Conservation (phyloP, 2,329 filamentous ascomycete genomes). For the Aspergillus quadrilineatus region DNA sequence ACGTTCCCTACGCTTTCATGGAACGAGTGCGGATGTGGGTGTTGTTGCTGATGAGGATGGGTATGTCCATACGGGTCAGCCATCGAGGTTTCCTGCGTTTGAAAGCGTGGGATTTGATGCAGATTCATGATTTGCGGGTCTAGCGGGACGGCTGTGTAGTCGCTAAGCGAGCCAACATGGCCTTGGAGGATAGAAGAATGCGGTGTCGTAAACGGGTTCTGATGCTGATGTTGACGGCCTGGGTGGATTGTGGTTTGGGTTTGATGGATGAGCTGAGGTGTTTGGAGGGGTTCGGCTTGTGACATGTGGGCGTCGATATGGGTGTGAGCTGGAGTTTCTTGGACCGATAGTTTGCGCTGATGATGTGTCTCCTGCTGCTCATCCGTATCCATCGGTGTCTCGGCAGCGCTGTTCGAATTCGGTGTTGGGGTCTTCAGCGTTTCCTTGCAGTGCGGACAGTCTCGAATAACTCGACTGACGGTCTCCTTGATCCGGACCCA, state of each 20-base stretch:
- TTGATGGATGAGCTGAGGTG: slow-evolving; percentile 25
- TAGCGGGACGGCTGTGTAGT: slow-evolving; percentile 54
- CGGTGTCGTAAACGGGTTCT: slow-evolving; percentile 35
- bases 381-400: slow-evolving; percentile 8
- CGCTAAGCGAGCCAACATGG: slow-evolving; percentile 39
- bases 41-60: slow-evolving; percentile 30
- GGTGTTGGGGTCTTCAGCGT: slow-evolving; percentile 57
- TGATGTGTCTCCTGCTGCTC: slow-evolving; percentile 5
- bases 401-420: slow-evolving; percentile 23
- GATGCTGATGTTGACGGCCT: slow-evolving; percentile 18
- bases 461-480: slow-evolving; percentile 88
- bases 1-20: slow-evolving; percentile 23
- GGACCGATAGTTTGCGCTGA: neutral
- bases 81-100: slow-evolving; percentile 37
- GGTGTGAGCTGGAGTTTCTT: neutral
- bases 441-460: slow-evolving; percentile 87
- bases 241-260: slow-evolving; percentile 7
- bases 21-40: neutral
- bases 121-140: slow-evolving; percentile 62
- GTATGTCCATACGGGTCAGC: slow-evolving; percentile 34
- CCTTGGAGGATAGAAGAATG: slow-evolving; percentile 36
- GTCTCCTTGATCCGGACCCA: slow-evolving; percentile 99
- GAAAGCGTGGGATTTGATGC: slow-evolving; percentile 44
- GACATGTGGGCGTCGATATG: slow-evolving; percentile 6
- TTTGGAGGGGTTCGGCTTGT: slow-evolving; percentile 10